Base-by-base conservation (phyloP, 2,329 filamentous ascomycete species). In the Cladobotryum protrusum region DNA sequence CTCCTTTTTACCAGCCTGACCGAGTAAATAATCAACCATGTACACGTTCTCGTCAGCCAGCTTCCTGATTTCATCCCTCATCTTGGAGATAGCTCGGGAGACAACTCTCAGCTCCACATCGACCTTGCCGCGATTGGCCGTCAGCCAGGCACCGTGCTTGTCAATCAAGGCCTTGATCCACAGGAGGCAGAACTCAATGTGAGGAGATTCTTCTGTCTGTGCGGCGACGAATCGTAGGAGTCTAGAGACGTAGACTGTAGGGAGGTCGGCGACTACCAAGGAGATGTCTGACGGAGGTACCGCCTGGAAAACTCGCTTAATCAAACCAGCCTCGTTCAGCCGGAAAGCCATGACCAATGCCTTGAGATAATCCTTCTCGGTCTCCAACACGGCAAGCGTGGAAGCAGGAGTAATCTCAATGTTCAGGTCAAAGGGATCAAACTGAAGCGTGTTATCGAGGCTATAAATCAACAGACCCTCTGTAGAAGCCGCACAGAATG, bases 311-410 rank as follows among this genome's bases (percentile, higher is more conserved):
- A 96, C 88, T 48, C 83, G 83, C 59, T 87, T 86, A 54, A 96
- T 82, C 43, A 99, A 76, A 18, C 83, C 81, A 4, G 83, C 78
- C 66, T 95, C 89, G 70, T 96, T 96, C 52, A 99, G 83, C 5
- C 95, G 86, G 77, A 99, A 99, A 1, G 91, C 87, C 93, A 99
- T 99, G 56, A 96, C 84, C 5, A 99, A 74, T 1, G 93, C 92
- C 70, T 93, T 95, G 56, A 97, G 79, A 67, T 88, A 95, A 63
- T 96, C 88, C 54, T 79, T 80, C 49, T 90, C 83, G 39, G 69
- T 72, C 50, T 85, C 76, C 32, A 87, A 72, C 9, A 85, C 79
- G 4, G 78, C 71, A 1, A 97, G 76, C 0, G 90, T 93, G 2
- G 86, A 90, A 2, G 87, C 84, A 0, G 92, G 92, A 4, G 93